phyloP scores from a whole-genome alignment of 2,329 filamentous ascomycete genomes.

The Pseudogymnoascus destructans region DNA sequence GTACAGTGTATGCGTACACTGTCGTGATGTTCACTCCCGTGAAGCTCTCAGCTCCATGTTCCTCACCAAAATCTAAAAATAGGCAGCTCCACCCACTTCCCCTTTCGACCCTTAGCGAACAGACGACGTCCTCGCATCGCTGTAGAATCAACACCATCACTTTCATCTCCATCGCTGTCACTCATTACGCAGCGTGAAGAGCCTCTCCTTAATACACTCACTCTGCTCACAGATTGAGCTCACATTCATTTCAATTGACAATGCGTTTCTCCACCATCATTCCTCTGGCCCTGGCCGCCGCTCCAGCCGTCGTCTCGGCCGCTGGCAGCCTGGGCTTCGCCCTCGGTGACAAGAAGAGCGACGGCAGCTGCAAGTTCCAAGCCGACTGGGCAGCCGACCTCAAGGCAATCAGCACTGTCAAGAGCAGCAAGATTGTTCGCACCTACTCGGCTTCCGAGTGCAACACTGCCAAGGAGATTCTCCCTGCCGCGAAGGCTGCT shows the following conservation, averaged over 20 bases:
- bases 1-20: neutral
- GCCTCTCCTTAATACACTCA: neutral
- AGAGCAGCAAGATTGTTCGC: constrained; percentile 44
- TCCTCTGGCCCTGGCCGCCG: constrained; percentile 23
- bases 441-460: constrained; percentile 57
- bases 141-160: neutral
- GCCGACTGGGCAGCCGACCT: constrained; percentile 54
- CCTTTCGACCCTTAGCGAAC: constrained; percentile 8
- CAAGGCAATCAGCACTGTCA: constrained; percentile 38
- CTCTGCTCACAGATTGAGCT: neutral
- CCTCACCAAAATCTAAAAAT: neutral
- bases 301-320: constrained; percentile 36
- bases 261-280: constrained; percentile 15
- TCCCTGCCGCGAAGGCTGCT: constrained; percentile 52
- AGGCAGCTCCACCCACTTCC: constrained; percentile 7
- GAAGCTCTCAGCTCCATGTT: neutral
- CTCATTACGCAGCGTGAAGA: constrained; percentile 8
- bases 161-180: neutral
- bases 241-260: constrained; percentile 2
- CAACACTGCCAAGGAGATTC: constrained; percentile 45
- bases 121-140: constrained; percentile 1
- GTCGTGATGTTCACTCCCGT: neutral
- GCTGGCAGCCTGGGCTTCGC: constrained; percentile 50
- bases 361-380: constrained; percentile 47
- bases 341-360: constrained; percentile 49